Base-by-base conservation (phyloP, 768 basidiomycete species). In the Cytidiella melzeri region DNA sequence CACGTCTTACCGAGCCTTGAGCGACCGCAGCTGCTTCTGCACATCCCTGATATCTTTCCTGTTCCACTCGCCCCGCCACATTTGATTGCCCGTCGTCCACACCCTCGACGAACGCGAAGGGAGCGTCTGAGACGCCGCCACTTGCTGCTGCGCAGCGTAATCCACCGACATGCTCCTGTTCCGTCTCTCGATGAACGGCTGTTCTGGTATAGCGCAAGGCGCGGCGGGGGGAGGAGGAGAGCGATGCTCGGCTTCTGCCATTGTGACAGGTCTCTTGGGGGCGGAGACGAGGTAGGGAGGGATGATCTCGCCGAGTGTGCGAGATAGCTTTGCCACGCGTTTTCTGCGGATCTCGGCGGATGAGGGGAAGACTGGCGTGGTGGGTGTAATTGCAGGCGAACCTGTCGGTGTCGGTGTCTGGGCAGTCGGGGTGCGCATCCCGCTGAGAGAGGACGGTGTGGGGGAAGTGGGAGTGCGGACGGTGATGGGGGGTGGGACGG, bases 261-360 rank as follows among this genome's bases (percentile, higher is more conserved):
- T 15, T 4, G 36, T 37, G 21, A 20, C 26, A 21, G 39, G 12
- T 3, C 47, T 5, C 5, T 54, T 48, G 2, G 61, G 18, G 9
- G 69, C 57, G 27, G 71, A 65, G 39, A 83, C 72, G 21, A 83
- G 72, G 56, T 80, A 79, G 2, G 72, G 60, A 13, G 81, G 81
- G 34, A 83, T 67, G 51, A 73, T 74, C 63, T 81, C 80, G 27
- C 81, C 81, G 5, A 83, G 67, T 20, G 77, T 78, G 38, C 79
- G 72, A 1, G 69, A 60, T 27, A 83, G 69, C 61, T 83, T 83
- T 5, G 76, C 79, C 72, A 82, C 71, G 54, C 75, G 76, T 54
- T 67, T 69, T 39, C 79, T 61, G 18, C 72, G 69, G 15, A 67
- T 55, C 52, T 69, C 70, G 1, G 66, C 56, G 4, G 62, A 50